Percentiles rank a stretch among this genome's conserved stretches.
phyloP scores from a whole-genome alignment of 179 eudicot genomes.

The Sideroxylon spinosum region DNA sequence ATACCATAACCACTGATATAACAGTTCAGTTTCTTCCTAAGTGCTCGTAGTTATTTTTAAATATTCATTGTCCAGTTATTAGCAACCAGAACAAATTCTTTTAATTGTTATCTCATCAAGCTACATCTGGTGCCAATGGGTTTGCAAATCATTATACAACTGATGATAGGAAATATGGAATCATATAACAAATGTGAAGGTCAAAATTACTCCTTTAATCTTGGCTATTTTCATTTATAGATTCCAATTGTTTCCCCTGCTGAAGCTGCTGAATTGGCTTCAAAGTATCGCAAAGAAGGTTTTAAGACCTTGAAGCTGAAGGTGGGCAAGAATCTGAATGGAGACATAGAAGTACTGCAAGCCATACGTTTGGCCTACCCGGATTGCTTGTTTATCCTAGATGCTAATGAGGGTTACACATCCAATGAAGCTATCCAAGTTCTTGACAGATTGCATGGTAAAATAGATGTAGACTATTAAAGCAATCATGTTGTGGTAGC shows the following conservation, averaged over 20 bases:
- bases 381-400: conserved; percentile 65
- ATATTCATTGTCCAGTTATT: background rate
- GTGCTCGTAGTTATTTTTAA: background rate
- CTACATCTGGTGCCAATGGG: background rate
- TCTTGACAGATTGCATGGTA: conserved; percentile 68
- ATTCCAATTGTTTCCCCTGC: conserved; percentile 73
- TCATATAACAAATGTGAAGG: background rate
- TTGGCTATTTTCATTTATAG: conserved; percentile 25
- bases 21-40: conserved; percentile 50
- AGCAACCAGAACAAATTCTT: background rate
- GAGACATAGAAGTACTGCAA: conserved; percentile 67
- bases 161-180: background rate
- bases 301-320: conserved; percentile 78
- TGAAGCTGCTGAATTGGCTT: conserved; percentile 72
- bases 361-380: conserved; percentile 63
- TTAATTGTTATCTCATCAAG: background rate
- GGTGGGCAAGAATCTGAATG: conserved; percentile 69
- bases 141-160: background rate
- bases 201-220: background rate
- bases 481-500: background rate
- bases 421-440: conserved; percentile 76
- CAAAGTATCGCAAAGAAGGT: conserved; percentile 55
- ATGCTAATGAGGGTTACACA: conserved; percentile 90
- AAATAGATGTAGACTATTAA: background rate
- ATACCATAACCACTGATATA: conserved; percentile 72